A percentile compares a stretch with the other conserved stretches of the same genome.
Conservation (phyloP, 164 flowering plant species). For the Echeveria elegans region DNA sequence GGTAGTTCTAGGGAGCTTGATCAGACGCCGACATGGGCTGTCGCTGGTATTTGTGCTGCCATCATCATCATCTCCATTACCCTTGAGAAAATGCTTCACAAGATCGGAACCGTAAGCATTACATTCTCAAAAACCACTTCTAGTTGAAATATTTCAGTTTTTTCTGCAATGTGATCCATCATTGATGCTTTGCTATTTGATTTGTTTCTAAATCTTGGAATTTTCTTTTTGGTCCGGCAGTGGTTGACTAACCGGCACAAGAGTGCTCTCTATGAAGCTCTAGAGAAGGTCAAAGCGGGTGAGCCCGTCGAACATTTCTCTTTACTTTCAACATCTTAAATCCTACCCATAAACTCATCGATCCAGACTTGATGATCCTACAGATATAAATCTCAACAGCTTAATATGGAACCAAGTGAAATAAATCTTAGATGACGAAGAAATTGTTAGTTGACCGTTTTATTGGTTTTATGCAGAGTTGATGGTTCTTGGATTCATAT, state of each 20-base stretch:
- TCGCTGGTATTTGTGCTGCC: conserved; percentile 56
- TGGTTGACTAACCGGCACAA: conserved; percentile 46
- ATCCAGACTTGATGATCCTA: too few relatives aligned
- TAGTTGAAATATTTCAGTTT: background rate
- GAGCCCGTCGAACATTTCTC: background rate
- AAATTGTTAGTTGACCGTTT: background rate
- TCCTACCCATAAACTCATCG: background rate
- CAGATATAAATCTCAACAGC: too few relatives aligned
- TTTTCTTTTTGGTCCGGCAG: conserved; percentile 24
- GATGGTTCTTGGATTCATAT: conserved; percentile 72
- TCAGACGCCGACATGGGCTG: conserved; percentile 94
- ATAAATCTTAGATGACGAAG: background rate
- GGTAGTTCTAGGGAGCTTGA: conserved; percentile 36
- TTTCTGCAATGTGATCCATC: background rate
- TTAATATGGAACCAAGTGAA: background rate
- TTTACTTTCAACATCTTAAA: too few relatives aligned
- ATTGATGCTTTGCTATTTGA: background rate
- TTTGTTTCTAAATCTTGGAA: background rate
- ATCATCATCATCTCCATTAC: conserved; percentile 56
- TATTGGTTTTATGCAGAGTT: conserved; percentile 36
- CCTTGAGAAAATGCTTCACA: conserved; percentile 65
- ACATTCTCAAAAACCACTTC: background rate
- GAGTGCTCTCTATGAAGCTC: conserved; percentile 8
- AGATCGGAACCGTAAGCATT: conserved; percentile 29
- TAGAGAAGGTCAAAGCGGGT: conserved; percentile 72